Evolutionary conservation across 2,329 filamentous ascomycete species (phyloP).

Genomic region (Epichloe amarillans): DNA sequence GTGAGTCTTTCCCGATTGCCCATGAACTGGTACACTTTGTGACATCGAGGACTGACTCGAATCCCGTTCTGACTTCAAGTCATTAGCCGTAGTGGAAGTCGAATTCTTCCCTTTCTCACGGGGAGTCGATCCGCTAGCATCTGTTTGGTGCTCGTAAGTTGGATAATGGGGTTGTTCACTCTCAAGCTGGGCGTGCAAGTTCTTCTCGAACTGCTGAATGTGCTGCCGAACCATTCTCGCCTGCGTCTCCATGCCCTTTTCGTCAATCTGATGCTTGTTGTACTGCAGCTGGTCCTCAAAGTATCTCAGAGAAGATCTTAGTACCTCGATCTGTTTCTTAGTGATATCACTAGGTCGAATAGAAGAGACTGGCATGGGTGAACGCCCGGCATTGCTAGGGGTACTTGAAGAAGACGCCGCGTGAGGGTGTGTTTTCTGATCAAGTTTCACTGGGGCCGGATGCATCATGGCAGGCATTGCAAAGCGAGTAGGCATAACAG

Average conservation of each 20-base stretch:
- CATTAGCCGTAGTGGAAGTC: constrained; percentile 8
- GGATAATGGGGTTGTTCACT: constrained; percentile 32
- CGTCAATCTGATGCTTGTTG: constrained; percentile 51
- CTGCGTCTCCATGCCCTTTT: constrained; percentile 33
- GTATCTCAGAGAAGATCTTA: constrained; percentile 40
- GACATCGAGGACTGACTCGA: constrained; percentile 7
- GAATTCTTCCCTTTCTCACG: constrained; percentile 7
- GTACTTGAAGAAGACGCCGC: constrained; percentile 8
- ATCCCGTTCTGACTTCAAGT: constrained; percentile 6
- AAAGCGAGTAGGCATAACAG: constrained; percentile 2
- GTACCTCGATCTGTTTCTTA: constrained; percentile 39
- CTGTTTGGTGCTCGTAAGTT: constrained; percentile 17
- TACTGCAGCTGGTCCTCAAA: constrained; percentile 45
- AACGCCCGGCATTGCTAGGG: constrained; percentile 6
- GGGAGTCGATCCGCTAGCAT: constrained; percentile 9
- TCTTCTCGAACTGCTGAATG: constrained; percentile 36
- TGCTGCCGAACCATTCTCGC: constrained; percentile 28
- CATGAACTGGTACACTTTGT: constrained; percentile 7
- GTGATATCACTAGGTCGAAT: constrained; percentile 49
- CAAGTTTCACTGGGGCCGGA: constrained; percentile 13
- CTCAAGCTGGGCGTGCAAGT: constrained; percentile 29
- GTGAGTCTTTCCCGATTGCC: constrained; percentile 5
- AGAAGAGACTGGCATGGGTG: constrained; percentile 38
- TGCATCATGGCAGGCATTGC: constrained; percentile 8
- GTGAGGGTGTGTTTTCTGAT: constrained; percentile 9